phyloP scores from a whole-genome alignment of 257 asterid species.

The Lycium barbarum region DNA sequence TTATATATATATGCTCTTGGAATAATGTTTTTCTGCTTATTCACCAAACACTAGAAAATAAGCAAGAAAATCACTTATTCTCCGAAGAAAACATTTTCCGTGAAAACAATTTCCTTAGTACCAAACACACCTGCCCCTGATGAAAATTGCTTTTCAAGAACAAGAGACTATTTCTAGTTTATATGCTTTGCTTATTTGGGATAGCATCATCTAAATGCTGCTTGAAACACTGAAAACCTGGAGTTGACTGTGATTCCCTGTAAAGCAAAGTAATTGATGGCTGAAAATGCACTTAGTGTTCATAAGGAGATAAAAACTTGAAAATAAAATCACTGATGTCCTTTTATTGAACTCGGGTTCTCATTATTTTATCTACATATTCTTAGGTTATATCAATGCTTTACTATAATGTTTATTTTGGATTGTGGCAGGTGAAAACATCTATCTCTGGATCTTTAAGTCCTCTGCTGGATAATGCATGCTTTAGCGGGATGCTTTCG shows the following conservation, averaged over 20 bases:
- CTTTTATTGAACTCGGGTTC: background rate
- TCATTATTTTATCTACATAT: background rate
- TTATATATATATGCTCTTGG: background rate
- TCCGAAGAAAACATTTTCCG: too few relatives aligned
- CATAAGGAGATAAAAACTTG: background rate
- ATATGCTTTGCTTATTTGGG: constrained; percentile 8
- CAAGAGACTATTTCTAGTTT: background rate
- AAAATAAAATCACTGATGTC: background rate
- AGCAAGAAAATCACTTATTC: too few relatives aligned
- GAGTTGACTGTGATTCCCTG: background rate
- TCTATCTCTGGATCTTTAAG: background rate
- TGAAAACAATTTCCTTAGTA: too few relatives aligned
- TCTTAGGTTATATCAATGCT: background rate
- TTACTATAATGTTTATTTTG: background rate
- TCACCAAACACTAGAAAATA: background rate
- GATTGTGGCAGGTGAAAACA: background rate
- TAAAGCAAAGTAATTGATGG: background rate
- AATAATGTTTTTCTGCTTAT: background rate
- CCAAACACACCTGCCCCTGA: too few relatives aligned
- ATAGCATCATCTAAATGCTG: background rate
- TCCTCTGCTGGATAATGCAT: constrained; percentile 21
- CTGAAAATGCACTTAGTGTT: background rate
- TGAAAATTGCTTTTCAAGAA: background rate
- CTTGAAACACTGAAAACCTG: background rate
- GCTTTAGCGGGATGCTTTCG: constrained; percentile 48